Conservation (phyloP, 176 grass and related monocot species). For the Luzula sylvatica region DNA sequence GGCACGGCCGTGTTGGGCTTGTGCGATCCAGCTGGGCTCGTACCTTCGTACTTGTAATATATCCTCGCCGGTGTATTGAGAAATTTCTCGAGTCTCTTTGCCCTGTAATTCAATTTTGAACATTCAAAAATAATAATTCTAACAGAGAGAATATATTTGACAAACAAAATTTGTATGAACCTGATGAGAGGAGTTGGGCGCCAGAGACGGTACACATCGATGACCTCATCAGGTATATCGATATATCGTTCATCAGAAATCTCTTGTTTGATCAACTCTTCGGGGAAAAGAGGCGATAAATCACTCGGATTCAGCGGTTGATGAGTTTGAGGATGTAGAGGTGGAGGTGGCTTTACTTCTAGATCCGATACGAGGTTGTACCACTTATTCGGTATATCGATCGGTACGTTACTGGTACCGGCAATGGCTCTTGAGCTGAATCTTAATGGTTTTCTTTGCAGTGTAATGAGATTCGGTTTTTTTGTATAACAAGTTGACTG, state of each 20-base stretch:
- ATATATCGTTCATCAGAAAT: slow-evolving; percentile 57
- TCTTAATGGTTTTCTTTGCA: neutral
- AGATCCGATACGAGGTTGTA: slow-evolving; percentile 89
- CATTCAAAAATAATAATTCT: no score
- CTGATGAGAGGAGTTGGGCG: slow-evolving; percentile 89
- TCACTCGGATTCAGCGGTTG: slow-evolving; percentile 54
- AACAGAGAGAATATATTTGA: no score
- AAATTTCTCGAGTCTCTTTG: slow-evolving; percentile 76
- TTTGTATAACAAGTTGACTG: slow-evolving; percentile 10
- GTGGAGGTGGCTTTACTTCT: slow-evolving; percentile 71
- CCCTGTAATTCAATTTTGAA: slow-evolving; percentile 32
- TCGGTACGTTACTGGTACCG: slow-evolving; percentile 5
- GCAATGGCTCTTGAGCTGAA: slow-evolving; percentile 22
- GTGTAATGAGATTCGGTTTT: neutral
- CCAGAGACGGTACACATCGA: slow-evolving; percentile 72
- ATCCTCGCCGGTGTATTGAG: slow-evolving; percentile 76
- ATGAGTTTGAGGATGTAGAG: slow-evolving; percentile 68
- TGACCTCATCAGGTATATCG: slow-evolving; percentile 68
- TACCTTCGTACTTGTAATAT: slow-evolving; percentile 99
- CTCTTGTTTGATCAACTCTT: slow-evolving; percentile 89
- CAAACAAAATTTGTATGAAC: slow-evolving; percentile 4
- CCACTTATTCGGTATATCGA: slow-evolving; percentile 90
- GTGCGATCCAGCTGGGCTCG: slow-evolving; percentile 86
- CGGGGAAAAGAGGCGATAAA: slow-evolving; percentile 72
- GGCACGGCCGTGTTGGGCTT: slow-evolving; percentile 95